These are phyloP conservation scores for Phytophthora sp. DNA, from an alignment of 352 stramenopile species.

Conservation along the genomic window DNA sequence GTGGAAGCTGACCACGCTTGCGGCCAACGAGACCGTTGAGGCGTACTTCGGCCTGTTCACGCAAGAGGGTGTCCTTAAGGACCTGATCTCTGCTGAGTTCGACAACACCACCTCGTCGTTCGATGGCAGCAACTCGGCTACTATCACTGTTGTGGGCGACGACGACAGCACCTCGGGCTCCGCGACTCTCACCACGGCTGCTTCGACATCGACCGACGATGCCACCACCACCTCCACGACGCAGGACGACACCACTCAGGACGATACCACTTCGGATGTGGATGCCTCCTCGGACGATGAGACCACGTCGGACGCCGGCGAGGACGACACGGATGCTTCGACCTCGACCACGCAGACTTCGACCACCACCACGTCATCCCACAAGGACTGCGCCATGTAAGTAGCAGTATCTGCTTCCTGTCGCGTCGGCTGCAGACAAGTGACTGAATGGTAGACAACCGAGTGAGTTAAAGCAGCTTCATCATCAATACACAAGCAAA, in stretches of 20 bases:
- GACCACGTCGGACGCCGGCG: neutral
- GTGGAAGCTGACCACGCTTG: constrained; percentile 61
- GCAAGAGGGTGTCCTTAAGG: constrained; percentile 55
- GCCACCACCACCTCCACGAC: constrained; percentile 7
- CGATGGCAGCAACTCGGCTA: constrained; percentile 19
- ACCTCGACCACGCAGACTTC: constrained; percentile 12
- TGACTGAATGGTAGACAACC: no score
- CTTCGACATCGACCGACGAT: neutral
- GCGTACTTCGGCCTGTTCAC: constrained; percentile 76
- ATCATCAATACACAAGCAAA: no score
- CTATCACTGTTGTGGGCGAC: constrained; percentile 12
- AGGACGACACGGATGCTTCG: constrained; percentile 7
- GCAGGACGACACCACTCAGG: neutral
- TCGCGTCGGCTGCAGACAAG: no score
- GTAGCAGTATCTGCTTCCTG: no score
- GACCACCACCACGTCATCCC: constrained; percentile 16
- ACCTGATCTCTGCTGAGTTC: constrained; percentile 39
- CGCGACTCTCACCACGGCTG: neutral
- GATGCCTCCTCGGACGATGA: constrained; percentile 12
- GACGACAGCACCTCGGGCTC: constrained; percentile 3
- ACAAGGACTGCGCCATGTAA: constrained; percentile 46
- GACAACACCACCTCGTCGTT: constrained; percentile 35
- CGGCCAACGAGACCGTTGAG: constrained; percentile 66
- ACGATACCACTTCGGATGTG: constrained; percentile 1
- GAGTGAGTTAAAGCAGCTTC: no score